Percentiles rank a stretch among this genome's conserved stretches.
Conservation (phyloP, 2,329 filamentous ascomycete species). For the Pyrenophora graminea region DNA sequence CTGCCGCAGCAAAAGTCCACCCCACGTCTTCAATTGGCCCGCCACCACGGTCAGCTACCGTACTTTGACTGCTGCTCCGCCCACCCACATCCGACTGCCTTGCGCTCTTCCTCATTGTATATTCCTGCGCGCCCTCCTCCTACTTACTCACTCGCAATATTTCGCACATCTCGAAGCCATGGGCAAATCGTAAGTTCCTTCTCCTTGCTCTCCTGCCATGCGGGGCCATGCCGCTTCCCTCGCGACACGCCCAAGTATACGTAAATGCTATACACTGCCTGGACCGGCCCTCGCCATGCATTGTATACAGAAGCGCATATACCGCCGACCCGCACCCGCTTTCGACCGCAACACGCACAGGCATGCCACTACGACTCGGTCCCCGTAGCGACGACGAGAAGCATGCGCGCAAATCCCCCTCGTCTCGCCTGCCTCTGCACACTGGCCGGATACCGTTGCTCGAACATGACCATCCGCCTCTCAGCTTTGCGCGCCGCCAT, state of each 20-base stretch:
- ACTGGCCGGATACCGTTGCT: slow-evolving; percentile 30
- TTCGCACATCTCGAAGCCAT: slow-evolving; percentile 28
- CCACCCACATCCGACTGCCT: slow-evolving; percentile 18
- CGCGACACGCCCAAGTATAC: slow-evolving; percentile 9
- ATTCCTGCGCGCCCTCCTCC: slow-evolving; percentile 8
- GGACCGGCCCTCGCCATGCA: slow-evolving; percentile 14
- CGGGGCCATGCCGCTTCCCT: slow-evolving; percentile 21
- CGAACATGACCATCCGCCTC: slow-evolving; percentile 25
- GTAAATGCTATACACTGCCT: slow-evolving; percentile 2
- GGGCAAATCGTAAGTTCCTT: slow-evolving; percentile 49
- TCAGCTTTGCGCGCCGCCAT: slow-evolving; percentile 41
- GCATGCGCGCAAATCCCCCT: slow-evolving; percentile 8
- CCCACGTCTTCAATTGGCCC: slow-evolving; percentile 27
- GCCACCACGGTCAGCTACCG: slow-evolving; percentile 17
- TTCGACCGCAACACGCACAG: slow-evolving; percentile 12
- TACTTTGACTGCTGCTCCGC: slow-evolving; percentile 19
- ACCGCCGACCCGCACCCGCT: background rate
- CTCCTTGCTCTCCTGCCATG: slow-evolving; percentile 19
- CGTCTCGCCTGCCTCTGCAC: slow-evolving; percentile 21
- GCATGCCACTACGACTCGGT: slow-evolving; percentile 13
- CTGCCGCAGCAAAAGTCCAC: slow-evolving; percentile 8
- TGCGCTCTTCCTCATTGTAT: slow-evolving; percentile 12
- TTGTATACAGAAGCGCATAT: slow-evolving; percentile 2
- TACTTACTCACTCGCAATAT: slow-evolving; percentile 2
- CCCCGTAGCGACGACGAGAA: slow-evolving; percentile 4